Base-by-base conservation (phyloP, 768 basidiomycete genomes). In the Mycena olivaceomarginata region DNA sequence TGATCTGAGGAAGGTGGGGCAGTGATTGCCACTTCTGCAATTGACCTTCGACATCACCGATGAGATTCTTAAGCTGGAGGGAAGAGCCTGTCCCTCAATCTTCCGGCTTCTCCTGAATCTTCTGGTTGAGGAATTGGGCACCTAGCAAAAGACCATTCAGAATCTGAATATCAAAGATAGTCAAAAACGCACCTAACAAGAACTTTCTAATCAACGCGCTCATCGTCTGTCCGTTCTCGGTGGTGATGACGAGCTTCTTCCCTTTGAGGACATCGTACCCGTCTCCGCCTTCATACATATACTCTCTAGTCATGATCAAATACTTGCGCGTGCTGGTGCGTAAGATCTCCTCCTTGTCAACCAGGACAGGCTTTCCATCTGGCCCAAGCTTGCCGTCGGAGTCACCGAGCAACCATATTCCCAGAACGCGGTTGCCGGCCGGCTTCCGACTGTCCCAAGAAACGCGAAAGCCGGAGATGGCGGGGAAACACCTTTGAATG, bases 181-280 rank as follows among this genome's bases (percentile, higher is more conserved):
- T 59, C n/a, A 12, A 53, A 71, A 18, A 71, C 81, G 12, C 64
- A 91, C 93, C 93, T 10, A 94, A 88, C 4, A 94, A 85, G 84
- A 92, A 93, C 70, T 90, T 90, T 77, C 93, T 86, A 45, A 94
- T 89, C 60, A 94, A 88, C 45, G 86, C 82, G 80, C 90, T 91
- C 89, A 92, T 90, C 69, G 92, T 83, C 80, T 91, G 89, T 39
- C 93, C 93, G 68, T 89, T 86, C 81, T 94, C 93, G 67, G 92
- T 92, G 79, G 93, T 93, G 37, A 94, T 86, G 66, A 93, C 86
- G 80, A 91, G 91, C 65, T 85, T 83, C 41, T 88, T 84, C 20
- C 89, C 89, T 77, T 89, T 89, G 31, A 94, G 84, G 9, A 90
- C 85, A 1, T 86, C 85, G 81, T 89, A 94, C 0, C 93, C 93